These are phyloP conservation scores for Talaromyces piceae DNA, from an alignment of 2,329 filamentous ascomycete species.

Conservation along the genomic window DNA sequence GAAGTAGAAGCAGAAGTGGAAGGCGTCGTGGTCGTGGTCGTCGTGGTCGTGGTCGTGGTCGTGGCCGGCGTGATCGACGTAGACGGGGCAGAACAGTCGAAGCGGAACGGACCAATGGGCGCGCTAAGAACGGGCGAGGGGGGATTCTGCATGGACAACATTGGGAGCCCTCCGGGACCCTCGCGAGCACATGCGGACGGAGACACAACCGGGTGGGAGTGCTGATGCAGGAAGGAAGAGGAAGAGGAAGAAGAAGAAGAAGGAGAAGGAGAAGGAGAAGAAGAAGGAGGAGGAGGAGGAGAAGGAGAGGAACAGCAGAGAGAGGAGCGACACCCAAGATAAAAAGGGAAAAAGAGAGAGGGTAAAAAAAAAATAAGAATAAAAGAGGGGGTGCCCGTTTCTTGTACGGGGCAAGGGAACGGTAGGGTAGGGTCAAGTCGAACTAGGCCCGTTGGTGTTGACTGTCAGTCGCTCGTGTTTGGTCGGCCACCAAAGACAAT, in stretches of 20 bases:
- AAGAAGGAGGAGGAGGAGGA: not conserved
- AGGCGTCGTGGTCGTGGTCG: slow-evolving; percentile 13
- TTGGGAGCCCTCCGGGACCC: slow-evolving; percentile 20
- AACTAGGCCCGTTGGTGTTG: too few relatives aligned
- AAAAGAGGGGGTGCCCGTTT: not conserved
- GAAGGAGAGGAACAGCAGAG: not conserved
- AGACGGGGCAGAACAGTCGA: slow-evolving; percentile 16
- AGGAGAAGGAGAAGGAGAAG: not conserved
- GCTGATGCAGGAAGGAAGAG: not conserved
- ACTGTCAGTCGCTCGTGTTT: not conserved
- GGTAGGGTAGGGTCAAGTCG: too few relatives aligned
- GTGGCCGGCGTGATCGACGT: not conserved
- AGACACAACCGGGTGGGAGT: slow-evolving; percentile 5
- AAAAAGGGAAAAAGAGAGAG: too few relatives aligned
- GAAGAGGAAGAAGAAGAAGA: not conserved
- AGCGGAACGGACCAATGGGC: slow-evolving; percentile 11
- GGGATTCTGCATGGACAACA: slow-evolving; percentile 34
- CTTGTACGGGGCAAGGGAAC: not conserved
- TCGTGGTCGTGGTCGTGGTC: slow-evolving; percentile 7
- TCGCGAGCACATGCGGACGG: too few relatives aligned
- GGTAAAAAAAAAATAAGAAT: too few relatives aligned
- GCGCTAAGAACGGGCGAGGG: slow-evolving; percentile 9
- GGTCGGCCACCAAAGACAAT: not conserved
- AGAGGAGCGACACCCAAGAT: too few relatives aligned
- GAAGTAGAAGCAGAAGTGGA: slow-evolving; percentile 14